Evolutionary conservation across 805 yeast genomes (phyloP).

Genomic region (Clavispora phyllophila): DNA sequence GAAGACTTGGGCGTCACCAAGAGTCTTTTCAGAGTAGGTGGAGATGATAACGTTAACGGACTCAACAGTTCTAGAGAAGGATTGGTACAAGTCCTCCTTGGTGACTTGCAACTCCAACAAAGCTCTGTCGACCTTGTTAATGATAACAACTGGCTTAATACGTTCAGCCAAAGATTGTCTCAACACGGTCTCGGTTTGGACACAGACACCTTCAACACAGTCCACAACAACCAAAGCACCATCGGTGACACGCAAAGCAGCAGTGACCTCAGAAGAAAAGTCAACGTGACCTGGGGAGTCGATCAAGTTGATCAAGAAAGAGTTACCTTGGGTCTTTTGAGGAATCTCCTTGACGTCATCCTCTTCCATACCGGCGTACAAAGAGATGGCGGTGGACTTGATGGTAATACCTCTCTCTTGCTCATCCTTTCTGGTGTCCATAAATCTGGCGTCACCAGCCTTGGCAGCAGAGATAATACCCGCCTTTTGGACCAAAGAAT

Average conservation of each 20-base stretch:
- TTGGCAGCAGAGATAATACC: constrained; percentile 99
- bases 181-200: constrained; percentile 98
- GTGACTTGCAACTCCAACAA: constrained; percentile 96
- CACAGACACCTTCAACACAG: constrained; percentile 99
- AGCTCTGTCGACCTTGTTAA: constrained; percentile 99
- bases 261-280: constrained; percentile 99
- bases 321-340: constrained; percentile 90
- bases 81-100: constrained; percentile 98
- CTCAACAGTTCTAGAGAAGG: constrained; percentile 98
- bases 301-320: constrained; percentile 94
- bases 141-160: constrained; percentile 96
- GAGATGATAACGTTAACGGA: constrained; percentile 98
- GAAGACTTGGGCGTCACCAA: constrained; percentile 98
- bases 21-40: constrained; percentile 82
- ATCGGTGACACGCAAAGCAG: constrained; percentile 99
- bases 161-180: constrained; percentile 99
- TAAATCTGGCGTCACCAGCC: constrained; percentile 99
- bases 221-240: constrained; percentile 99
- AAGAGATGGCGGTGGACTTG: constrained; percentile 97
- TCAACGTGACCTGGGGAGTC: constrained; percentile 99
- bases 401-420: constrained; percentile 99
- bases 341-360: constrained; percentile 85
- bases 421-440: constrained; percentile 99
- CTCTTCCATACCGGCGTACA: constrained; percentile 81
- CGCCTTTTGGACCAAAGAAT: constrained; percentile 97